phyloP scores from a whole-genome alignment of 2,329 filamentous ascomycete species.

The Aspergillus bombycis region DNA sequence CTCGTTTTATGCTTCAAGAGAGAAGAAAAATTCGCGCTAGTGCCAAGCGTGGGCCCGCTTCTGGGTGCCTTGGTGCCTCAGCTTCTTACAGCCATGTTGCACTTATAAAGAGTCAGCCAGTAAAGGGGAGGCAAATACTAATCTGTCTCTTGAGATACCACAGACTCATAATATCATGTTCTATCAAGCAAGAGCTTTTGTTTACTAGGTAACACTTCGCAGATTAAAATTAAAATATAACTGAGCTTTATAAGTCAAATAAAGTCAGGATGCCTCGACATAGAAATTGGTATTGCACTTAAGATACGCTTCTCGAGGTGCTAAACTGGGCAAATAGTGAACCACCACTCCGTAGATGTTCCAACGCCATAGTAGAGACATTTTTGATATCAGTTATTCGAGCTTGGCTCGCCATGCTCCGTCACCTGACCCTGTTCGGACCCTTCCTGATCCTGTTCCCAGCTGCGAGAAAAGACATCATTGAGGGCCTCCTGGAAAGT shows the following conservation, averaged over 20 bases:
- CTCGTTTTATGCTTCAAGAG: constrained; percentile 6
- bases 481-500: constrained; percentile 65
- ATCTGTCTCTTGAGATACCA: neutral
- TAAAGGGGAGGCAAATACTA: neutral
- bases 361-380: neutral
- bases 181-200: neutral
- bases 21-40: constrained; percentile 11
- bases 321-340: neutral
- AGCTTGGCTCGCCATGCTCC: constrained; percentile 5
- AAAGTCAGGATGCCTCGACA: neutral
- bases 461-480: constrained; percentile 60
- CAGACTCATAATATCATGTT: neutral
- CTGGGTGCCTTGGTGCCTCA: constrained; percentile 13
- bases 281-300: neutral
- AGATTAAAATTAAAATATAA: neutral
- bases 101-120: neutral
- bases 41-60: constrained; percentile 4
- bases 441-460: constrained; percentile 42
- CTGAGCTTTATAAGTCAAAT: neutral
- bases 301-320: neutral
- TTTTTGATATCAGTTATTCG: neutral
- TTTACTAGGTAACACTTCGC: neutral
- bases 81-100: neutral
- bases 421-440: constrained; percentile 26
- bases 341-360: neutral